Percentiles rank a stretch among this genome's conserved stretches.
These are phyloP conservation scores for Melanogaster broomeanus DNA, from an alignment of 768 basidiomycete genomes.

Conservation along the genomic window DNA sequence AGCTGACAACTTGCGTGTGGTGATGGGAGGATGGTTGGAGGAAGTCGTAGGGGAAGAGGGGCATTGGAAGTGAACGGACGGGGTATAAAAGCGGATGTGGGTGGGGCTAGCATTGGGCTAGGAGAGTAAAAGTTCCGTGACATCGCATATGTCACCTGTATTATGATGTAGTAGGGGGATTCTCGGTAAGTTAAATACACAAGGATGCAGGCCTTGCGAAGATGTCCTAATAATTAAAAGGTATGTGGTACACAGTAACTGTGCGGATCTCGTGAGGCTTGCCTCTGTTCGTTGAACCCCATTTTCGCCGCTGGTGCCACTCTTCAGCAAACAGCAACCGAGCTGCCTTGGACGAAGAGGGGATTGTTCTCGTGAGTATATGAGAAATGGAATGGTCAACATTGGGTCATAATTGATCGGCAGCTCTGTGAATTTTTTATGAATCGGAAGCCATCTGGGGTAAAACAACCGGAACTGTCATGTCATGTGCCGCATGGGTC, in stretches of 20 bases:
- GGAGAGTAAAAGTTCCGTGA: no score
- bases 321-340: neutral
- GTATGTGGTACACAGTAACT: neutral
- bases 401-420: neutral
- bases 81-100: constrained; percentile 10
- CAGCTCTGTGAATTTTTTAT: neutral
- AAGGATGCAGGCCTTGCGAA: no score
- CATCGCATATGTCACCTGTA: no score
- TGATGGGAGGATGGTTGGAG: neutral
- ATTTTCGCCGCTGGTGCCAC: neutral
- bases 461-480: no score
- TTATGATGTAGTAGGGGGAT: neutral
- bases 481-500: no score
- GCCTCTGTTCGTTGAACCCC: no score
- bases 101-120: no score
- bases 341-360: neutral
- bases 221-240: constrained; percentile 2
- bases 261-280: constrained; percentile 23
- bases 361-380: neutral
- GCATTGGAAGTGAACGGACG: neutral
- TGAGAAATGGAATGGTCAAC: neutral
- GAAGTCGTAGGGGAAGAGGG: neutral
- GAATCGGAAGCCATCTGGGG: no score
- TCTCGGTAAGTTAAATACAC: neutral
- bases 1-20: neutral